A percentile compares a stretch with the other conserved stretches of the same genome.
Evolutionary conservation across 116 monocot genomes (phyloP).

Genomic region (Dioscorea cayenensis): DNA sequence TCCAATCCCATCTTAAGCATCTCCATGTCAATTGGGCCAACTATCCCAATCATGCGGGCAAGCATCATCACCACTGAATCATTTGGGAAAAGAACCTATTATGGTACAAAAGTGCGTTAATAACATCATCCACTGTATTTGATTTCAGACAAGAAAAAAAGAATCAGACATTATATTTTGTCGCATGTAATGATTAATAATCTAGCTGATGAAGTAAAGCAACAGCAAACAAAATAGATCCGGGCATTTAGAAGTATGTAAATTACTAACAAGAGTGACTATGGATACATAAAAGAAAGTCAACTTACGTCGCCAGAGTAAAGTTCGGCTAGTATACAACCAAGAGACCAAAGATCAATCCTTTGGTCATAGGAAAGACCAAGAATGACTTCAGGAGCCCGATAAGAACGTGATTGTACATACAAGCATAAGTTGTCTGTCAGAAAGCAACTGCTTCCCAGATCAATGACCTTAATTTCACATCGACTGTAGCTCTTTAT

Average conservation of each 20-base stretch:
- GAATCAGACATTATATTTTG: too few species aligned
- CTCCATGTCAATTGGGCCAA: slow-evolving; percentile 79
- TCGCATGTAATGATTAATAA: too few species aligned
- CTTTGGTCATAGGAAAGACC: slow-evolving; percentile 60
- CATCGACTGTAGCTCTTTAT: slow-evolving; percentile 74
- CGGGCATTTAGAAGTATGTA: too few species aligned
- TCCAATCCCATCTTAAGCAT: slow-evolving; percentile 68
- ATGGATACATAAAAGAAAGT: neutral
- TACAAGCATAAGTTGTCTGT: slow-evolving; percentile 56
- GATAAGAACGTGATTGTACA: slow-evolving; percentile 77
- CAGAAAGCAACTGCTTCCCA: slow-evolving; percentile 77
- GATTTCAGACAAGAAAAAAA: neutral
- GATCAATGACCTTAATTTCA: slow-evolving; percentile 73
- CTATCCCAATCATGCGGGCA: slow-evolving; percentile 73
- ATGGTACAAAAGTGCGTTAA: neutral
- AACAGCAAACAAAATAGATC: too few species aligned
- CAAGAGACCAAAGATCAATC: slow-evolving; percentile 78
- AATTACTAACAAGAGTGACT: neutral
- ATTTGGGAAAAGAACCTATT: slow-evolving; percentile 89
- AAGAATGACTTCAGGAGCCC: slow-evolving; percentile 76
- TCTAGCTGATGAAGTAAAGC: too few species aligned
- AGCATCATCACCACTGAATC: slow-evolving; percentile 60
- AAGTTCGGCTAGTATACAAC: slow-evolving; percentile 71
- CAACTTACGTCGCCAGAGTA: slow-evolving; percentile 61
- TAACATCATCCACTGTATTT: neutral